Conservation (phyloP, 176 grass and related monocot genomes). For the Cenchrus fungigraminus region DNA sequence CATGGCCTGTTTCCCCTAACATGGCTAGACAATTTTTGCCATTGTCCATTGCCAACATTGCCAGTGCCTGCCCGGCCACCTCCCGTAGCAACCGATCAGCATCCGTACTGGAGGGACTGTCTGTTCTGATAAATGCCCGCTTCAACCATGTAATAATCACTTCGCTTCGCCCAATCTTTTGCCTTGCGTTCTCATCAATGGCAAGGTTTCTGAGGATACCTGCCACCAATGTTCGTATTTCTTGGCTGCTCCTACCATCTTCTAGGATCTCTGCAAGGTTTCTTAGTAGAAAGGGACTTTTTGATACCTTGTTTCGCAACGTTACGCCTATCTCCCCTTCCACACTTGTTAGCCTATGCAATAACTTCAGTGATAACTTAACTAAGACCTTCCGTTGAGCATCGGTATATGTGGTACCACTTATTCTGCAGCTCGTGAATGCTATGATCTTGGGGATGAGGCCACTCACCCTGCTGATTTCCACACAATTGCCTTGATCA, state of each 20-base stretch:
- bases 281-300: constrained; percentile 26
- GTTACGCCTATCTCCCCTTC: background rate
- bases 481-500: constrained; percentile 22
- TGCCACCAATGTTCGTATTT: background rate
- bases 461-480: background rate
- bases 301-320: background rate
- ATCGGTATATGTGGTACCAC: background rate
- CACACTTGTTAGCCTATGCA: background rate
- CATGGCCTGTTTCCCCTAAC: constrained; percentile 7
- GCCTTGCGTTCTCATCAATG: background rate
- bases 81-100: background rate
- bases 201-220: constrained; percentile 31
- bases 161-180: background rate
- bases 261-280: constrained; percentile 28
- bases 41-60: constrained; percentile 22
- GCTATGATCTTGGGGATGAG: constrained; percentile 25
- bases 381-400: background rate
- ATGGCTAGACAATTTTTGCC: constrained; percentile 19
- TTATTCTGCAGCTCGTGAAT: background rate
- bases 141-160: background rate
- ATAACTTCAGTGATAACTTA: constrained; percentile 8
- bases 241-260: background rate
- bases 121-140: background rate
- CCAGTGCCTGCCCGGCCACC: background rate
- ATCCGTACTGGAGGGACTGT: background rate